These are phyloP conservation scores for Rhizophagus clarus DNA, from an alignment of 192 early-diverging fungal genomes.

Conservation along the genomic window DNA sequence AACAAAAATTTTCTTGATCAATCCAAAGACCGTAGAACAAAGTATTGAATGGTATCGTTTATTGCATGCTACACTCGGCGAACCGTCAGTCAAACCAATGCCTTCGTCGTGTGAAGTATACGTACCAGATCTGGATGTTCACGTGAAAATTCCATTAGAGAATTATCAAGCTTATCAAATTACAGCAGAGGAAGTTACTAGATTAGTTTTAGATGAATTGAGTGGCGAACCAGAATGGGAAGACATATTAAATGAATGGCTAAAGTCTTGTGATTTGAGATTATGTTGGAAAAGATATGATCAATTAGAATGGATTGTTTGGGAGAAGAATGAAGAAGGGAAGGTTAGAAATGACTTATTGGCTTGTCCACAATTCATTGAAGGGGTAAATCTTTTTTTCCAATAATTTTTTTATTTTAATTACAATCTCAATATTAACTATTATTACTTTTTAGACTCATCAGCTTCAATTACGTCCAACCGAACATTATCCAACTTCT, in stretches of 20 bases:
- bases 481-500: constrained; percentile 42
- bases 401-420: no score
- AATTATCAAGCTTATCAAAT: constrained; percentile 27
- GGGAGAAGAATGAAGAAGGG: constrained; percentile 36
- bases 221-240: constrained; percentile 40
- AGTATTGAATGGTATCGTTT: constrained; percentile 43
- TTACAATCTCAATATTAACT: neutral
- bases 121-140: constrained; percentile 44
- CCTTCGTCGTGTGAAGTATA: constrained; percentile 38
- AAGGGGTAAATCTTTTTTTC: constrained; percentile 34
- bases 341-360: constrained; percentile 37
- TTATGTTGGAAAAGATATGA: constrained; percentile 51
- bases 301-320: constrained; percentile 46
- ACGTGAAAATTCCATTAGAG: constrained; percentile 42
- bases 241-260: constrained; percentile 40
- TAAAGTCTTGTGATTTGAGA: constrained; percentile 37
- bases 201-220: constrained; percentile 33
- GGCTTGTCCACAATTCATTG: constrained; percentile 43
- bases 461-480: constrained; percentile 39
- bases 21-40: constrained; percentile 34
- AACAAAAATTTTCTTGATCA: constrained; percentile 35
- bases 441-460: constrained; percentile 37
- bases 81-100: constrained; percentile 23
- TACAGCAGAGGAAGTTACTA: constrained; percentile 32
- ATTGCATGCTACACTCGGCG: constrained; percentile 34